phyloP scores from a whole-genome alignment of 2,329 filamentous ascomycete species.

The Colletotrichum somersetense region DNA sequence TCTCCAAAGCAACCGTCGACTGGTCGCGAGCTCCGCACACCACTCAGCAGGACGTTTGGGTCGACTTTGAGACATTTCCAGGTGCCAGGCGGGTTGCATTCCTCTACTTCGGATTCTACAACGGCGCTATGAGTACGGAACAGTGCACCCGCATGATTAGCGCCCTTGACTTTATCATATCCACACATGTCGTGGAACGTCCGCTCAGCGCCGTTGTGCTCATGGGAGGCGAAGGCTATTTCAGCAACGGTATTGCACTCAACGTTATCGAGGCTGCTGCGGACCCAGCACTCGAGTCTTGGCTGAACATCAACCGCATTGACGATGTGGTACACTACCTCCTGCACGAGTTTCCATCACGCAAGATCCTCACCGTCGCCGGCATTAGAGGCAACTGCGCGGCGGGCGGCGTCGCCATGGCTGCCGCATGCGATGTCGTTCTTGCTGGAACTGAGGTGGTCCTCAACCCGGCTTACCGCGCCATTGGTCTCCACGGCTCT shows the following conservation, averaged over 20 bases:
- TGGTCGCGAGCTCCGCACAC: conserved; percentile 48
- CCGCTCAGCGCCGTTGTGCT: conserved; percentile 54
- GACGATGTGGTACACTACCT: conserved; percentile 56
- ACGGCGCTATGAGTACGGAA: conserved; percentile 57
- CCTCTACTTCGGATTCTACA: conserved; percentile 59
- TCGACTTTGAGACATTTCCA: conserved; percentile 51
- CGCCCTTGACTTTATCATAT: conserved; percentile 52
- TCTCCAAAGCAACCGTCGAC: conserved; percentile 42
- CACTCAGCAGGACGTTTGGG: conserved; percentile 56
- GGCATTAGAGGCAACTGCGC: conserved; percentile 57
- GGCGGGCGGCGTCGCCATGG: conserved; percentile 58
- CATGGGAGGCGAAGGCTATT: conserved; percentile 56
- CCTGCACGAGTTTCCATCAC: conserved; percentile 52
- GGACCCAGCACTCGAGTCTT: conserved; percentile 55
- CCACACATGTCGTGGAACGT: conserved; percentile 45
- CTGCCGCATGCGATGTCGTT: conserved; percentile 53
- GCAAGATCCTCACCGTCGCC: conserved; percentile 53
- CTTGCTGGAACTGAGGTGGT: conserved; percentile 54
- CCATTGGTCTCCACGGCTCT: conserved; percentile 53
- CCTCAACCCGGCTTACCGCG: conserved; percentile 57
- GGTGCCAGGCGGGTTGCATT: conserved; percentile 50
- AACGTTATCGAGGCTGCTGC: conserved; percentile 57
- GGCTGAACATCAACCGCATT: conserved; percentile 59
- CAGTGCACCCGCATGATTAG: conserved; percentile 54
- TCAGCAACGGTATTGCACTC: conserved; percentile 58